Evolutionary conservation across 805 yeast genomes (phyloP).

Genomic region (Yarrowia osloensis): DNA sequence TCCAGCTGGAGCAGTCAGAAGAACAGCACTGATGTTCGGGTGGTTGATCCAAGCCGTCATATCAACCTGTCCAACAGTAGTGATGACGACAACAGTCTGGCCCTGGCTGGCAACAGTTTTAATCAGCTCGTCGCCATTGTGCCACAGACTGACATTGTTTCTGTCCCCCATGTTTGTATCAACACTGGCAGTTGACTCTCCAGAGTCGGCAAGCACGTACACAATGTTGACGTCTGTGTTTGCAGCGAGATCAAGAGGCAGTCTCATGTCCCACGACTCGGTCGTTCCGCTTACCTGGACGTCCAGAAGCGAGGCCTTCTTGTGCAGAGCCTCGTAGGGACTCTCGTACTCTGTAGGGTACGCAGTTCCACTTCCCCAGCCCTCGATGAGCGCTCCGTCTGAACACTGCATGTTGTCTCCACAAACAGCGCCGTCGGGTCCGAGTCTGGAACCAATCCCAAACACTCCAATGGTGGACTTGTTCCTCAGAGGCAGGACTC

Average conservation of each 20-base stretch:
- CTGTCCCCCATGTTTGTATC: constrained; percentile 65
- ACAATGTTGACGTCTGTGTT: constrained; percentile 54
- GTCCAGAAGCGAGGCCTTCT: constrained; percentile 40
- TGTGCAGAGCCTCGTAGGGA: constrained; percentile 57
- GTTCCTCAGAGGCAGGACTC: constrained; percentile 52
- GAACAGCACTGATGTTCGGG: constrained; percentile 59
- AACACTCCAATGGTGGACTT: constrained; percentile 44
- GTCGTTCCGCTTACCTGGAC: background rate
- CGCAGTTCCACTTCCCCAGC: constrained; percentile 68
- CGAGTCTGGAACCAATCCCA: constrained; percentile 52
- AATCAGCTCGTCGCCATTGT: constrained; percentile 58
- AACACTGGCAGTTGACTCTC: constrained; percentile 61
- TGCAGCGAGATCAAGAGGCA: background rate
- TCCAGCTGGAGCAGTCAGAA: constrained; percentile 61
- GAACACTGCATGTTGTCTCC: no score
- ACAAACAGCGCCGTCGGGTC: no score
- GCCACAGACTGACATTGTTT: constrained; percentile 56
- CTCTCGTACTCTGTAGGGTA: constrained; percentile 57
- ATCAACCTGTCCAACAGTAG: constrained; percentile 61
- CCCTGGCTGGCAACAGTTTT: constrained; percentile 52
- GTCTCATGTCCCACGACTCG: background rate
- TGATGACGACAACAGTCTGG: constrained; percentile 58
- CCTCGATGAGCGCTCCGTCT: constrained; percentile 57
- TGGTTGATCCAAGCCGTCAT: constrained; percentile 57
- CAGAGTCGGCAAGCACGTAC: constrained; percentile 56